These are phyloP conservation scores for Hanseniaspora sp. DNA, from an alignment of 1,139 yeast species.

Conservation along the genomic window DNA sequence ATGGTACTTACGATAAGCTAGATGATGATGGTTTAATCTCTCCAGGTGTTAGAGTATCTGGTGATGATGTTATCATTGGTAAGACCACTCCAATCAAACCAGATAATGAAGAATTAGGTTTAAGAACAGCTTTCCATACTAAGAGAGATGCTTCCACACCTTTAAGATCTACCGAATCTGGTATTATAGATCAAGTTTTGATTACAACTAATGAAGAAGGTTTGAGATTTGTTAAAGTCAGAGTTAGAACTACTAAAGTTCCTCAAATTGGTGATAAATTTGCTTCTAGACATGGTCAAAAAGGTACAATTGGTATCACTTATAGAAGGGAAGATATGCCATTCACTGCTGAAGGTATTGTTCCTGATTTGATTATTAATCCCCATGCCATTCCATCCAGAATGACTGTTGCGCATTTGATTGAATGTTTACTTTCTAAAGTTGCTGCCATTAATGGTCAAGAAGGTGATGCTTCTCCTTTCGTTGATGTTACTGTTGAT, in stretches of 20 bases:
- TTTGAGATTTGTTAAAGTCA: constrained; percentile 87
- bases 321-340: constrained; percentile 99
- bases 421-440: constrained; percentile 91
- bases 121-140: constrained; percentile 94
- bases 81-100: constrained; percentile 98
- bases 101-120: constrained; percentile 95
- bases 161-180: constrained; percentile 88
- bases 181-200: constrained; percentile 95
- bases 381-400: constrained; percentile 99
- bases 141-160: constrained; percentile 99
- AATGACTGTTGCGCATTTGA: constrained; percentile 99
- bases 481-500: constrained; percentile 95
- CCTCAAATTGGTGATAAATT: constrained; percentile 99
- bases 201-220: constrained; percentile 97
- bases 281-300: constrained; percentile 99
- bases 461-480: constrained; percentile 98
- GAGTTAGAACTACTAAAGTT: constrained; percentile 96
- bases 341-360: constrained; percentile 89
- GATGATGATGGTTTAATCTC: constrained; percentile 97
- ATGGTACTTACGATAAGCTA: constrained; percentile 93
- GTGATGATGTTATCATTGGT: constrained; percentile 97
- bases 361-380: constrained; percentile 91
- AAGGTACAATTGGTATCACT: constrained; percentile 99
- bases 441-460: constrained; percentile 90
- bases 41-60: constrained; percentile 97